phyloP scores from a whole-genome alignment of 2,329 filamentous ascomycete species.

The Epichloe uncinata region DNA sequence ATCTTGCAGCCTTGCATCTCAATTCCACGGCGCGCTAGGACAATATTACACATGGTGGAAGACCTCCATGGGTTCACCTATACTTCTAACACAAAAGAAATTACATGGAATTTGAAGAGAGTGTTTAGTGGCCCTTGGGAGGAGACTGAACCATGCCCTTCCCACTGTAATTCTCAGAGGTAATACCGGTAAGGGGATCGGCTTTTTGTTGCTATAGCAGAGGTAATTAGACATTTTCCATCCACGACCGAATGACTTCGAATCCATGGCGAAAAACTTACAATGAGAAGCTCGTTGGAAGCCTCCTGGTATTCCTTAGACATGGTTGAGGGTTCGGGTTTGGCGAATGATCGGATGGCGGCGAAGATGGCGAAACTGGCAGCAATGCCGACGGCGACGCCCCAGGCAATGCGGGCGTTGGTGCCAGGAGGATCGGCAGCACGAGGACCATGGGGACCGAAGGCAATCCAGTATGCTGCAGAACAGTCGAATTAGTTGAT shows the following conservation, averaged over 20 bases:
- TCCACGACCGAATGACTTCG: not conserved
- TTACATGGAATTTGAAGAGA: conserved; percentile 12
- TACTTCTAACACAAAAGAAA: conserved; percentile 24
- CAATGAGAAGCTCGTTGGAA: conserved; percentile 86
- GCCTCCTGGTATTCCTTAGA: conserved; percentile 95
- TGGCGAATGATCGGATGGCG: conserved; percentile 56
- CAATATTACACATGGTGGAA: conserved; percentile 24
- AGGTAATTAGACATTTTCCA: not conserved
- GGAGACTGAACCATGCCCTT: conserved; percentile 65
- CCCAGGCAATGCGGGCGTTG: conserved; percentile 62
- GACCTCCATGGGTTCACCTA: conserved; percentile 16
- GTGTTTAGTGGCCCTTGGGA: conserved; percentile 34
- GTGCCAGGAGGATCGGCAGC: conserved; percentile 73
- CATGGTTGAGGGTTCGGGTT: conserved; percentile 71
- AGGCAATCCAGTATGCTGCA: conserved; percentile 96
- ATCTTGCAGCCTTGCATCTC: conserved; percentile 9
- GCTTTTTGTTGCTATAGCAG: conserved; percentile 57
- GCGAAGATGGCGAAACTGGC: conserved; percentile 60
- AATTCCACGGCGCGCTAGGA: conserved; percentile 16
- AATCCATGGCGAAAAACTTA: conserved; percentile 23
- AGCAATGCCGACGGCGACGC: conserved; percentile 54
- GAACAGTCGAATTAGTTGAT: conserved; percentile 19
- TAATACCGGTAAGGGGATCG: conserved; percentile 76
- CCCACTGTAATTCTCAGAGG: conserved; percentile 65
- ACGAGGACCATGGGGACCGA: conserved; percentile 90